phyloP scores from a whole-genome alignment of 768 basidiomycete genomes.

The Termitomyces sp. region DNA sequence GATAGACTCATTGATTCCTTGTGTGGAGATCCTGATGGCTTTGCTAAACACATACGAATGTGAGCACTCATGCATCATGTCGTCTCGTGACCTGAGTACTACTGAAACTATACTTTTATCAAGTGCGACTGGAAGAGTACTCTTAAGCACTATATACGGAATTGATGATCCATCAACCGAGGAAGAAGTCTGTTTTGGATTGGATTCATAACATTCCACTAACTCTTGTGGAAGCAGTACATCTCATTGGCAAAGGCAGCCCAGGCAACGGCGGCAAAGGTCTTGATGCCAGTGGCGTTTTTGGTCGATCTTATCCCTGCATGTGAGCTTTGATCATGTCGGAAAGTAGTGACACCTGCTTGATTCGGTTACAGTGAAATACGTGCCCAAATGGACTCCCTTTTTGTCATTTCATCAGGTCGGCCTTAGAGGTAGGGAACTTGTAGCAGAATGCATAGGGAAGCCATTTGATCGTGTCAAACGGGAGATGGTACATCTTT shows the following conservation, averaged over 20 bases:
- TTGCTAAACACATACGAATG: background rate
- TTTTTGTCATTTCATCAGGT: background rate
- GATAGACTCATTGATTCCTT: background rate
- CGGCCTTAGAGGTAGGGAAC: background rate
- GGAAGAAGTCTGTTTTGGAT: background rate
- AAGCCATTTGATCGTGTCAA: background rate
- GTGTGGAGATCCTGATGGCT: background rate
- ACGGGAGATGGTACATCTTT: background rate
- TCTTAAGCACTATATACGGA: slow-evolving; percentile 2
- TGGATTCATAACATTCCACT: too few species aligned
- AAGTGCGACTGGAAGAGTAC: slow-evolving; percentile 2
- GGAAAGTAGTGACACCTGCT: background rate
- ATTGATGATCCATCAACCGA: background rate
- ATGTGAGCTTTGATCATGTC: background rate
- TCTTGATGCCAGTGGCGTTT: background rate
- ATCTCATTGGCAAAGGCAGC: background rate
- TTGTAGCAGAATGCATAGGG: background rate
- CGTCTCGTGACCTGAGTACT: too few species aligned
- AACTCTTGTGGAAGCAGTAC: background rate
- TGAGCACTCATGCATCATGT: background rate
- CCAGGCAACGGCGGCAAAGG: too few species aligned
- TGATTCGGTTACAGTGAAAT: background rate
- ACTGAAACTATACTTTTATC: too few species aligned
- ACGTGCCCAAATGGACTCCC: background rate
- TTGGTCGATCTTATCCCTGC: background rate